Evolutionary conservation across 208 protist species (phyloP).

Genomic region (Naegleria gruberi): DNA sequence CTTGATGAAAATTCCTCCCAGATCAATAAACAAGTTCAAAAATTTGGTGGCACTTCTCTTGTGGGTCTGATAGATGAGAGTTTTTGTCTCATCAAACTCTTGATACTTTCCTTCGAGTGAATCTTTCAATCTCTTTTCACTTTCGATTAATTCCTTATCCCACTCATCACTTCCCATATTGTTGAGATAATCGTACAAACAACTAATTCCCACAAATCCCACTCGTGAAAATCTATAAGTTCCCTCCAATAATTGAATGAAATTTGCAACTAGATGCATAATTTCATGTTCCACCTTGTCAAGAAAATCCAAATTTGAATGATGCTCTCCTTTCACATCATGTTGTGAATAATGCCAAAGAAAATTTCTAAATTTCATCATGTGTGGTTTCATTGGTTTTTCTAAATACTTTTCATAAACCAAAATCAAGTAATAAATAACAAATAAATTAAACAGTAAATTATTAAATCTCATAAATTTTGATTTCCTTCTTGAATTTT

Average conservation of each 20-base stretch:
- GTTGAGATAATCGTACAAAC: not conserved
- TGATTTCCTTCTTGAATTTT: too few relatives aligned
- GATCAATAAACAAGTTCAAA: not conserved
- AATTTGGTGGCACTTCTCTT: not conserved
- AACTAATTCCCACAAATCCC: not conserved
- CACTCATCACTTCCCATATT: not conserved
- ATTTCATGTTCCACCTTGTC: not conserved
- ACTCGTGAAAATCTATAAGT: not conserved
- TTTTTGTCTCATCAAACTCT: not conserved
- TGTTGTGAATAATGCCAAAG: not conserved
- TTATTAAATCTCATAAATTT: too few relatives aligned
- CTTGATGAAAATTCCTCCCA: constrained; percentile 40
- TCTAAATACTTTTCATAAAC: too few relatives aligned
- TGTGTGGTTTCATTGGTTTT: not conserved
- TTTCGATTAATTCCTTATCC: too few relatives aligned
- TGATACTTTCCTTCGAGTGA: not conserved
- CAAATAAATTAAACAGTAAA: too few relatives aligned
- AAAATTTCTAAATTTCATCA: not conserved
- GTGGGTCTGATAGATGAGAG: not conserved
- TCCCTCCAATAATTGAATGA: not conserved
- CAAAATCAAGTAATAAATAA: too few relatives aligned
- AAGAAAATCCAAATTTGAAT: not conserved
- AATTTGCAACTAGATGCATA: not conserved
- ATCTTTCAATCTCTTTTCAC: not conserved
- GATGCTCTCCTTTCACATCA: not conserved